Conservation (phyloP, 2,329 filamentous ascomycete species). For the Myriosclerotinia duriaeana region DNA sequence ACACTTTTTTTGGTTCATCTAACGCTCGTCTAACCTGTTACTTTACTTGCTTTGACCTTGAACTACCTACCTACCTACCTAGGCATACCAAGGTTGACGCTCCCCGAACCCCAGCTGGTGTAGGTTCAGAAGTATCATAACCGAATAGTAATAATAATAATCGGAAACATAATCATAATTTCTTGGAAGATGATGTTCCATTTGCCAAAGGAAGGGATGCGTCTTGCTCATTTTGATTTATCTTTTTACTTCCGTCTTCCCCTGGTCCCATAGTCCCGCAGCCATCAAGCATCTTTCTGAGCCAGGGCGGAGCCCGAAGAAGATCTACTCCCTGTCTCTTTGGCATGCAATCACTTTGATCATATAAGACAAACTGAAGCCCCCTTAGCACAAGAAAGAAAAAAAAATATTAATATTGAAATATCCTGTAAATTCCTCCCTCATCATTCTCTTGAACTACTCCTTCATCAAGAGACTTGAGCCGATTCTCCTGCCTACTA, state of each 20-base stretch:
- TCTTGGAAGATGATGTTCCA: slow-evolving; percentile 19
- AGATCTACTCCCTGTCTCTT: slow-evolving; percentile 34
- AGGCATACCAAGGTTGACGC: slow-evolving; percentile 14
- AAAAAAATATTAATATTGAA: slow-evolving; percentile 28
- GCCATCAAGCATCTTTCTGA: slow-evolving; percentile 28
- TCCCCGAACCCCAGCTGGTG: slow-evolving; percentile 18
- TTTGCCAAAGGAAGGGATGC: slow-evolving; percentile 19
- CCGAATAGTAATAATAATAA: slow-evolving; percentile 8
- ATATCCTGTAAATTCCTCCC: slow-evolving; percentile 26
- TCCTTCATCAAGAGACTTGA: slow-evolving; percentile 18
- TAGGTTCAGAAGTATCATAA: slow-evolving; percentile 11
- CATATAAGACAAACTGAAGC: slow-evolving; percentile 38
- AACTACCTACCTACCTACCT: not conserved
- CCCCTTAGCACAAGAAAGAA: slow-evolving; percentile 31
- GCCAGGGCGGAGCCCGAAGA: slow-evolving; percentile 29
- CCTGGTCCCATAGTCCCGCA: slow-evolving; percentile 35
- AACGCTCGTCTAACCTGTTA: slow-evolving; percentile 15
- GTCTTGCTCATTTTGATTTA: slow-evolving; percentile 37
- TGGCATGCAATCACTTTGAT: slow-evolving; percentile 35
- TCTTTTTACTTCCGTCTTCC: slow-evolving; percentile 36
- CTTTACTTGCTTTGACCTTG: slow-evolving; percentile 22
- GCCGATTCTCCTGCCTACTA: slow-evolving; percentile 17
- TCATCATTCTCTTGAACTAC: slow-evolving; percentile 19
- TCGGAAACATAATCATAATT: slow-evolving; percentile 20
- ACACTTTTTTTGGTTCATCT: slow-evolving; percentile 2